Base-by-base conservation (phyloP, 805 yeast genomes). In the Zygosaccharomyces kombuchaensis region DNA sequence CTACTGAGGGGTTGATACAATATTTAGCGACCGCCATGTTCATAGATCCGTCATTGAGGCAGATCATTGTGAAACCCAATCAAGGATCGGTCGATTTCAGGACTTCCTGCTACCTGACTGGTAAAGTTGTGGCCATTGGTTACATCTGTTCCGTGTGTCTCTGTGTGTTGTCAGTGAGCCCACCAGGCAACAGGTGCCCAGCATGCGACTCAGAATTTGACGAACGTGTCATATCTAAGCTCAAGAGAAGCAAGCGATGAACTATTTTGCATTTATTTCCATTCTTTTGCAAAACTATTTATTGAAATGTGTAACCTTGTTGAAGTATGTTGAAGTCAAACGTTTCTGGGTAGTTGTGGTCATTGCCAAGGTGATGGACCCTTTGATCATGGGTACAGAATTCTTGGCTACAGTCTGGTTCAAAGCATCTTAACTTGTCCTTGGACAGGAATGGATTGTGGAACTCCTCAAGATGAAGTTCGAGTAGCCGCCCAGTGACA, bases 91-190 rank as follows among this genome's bases (percentile, higher is more conserved):
- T 93, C 21, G 96, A 93, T 66, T 93, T 93, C 65, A 72, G 96
- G 49, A 96, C 99, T 1, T 88, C 96, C 13, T 93, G 99, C 65
- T 91, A 88, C 58, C 68, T 88, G 27, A 88, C 96, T 0, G 90
- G 91, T n/a, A 78, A 81, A 56, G 83, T 90, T 3, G 91, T 93
- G 9, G 97, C 93, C 55, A 76, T 91, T 34, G 99, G 98, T 0
- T 90, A 78, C 57, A 97, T 93, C 4, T 93, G 99, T 65, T 83
- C 95, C 17, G 96, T 93, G 21, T 93, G 99, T 62, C 69, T 91
- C 14, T 90, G 97, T 60, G 70, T 77, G 13, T 68, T 84, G 65
- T 84, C 91, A 54, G 56, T 75, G 29, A 74, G 85, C 1, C 96
- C 97, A 0, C 75, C 72, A 0, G 72, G 72, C 35, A 77, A 77